Percentiles rank a stretch among this genome's conserved stretches.
These are phyloP conservation scores for Pseudogymnoascus sp. DNA, from an alignment of 2,329 filamentous ascomycete genomes.

Conservation along the genomic window DNA sequence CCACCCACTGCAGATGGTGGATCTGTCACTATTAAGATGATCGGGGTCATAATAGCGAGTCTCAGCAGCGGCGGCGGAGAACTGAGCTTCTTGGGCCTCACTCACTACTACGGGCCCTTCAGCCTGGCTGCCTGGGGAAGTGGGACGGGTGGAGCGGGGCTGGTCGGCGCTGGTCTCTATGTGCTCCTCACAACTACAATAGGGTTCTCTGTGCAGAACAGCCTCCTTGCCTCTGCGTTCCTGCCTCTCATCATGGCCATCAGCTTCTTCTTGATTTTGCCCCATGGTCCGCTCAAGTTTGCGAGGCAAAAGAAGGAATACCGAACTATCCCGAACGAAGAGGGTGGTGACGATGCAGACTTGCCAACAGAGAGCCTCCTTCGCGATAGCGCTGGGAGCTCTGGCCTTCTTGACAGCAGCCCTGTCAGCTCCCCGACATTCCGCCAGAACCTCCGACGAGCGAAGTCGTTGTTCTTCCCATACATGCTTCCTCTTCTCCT, in stretches of 20 bases:
- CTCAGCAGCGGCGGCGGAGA: conserved; percentile 82
- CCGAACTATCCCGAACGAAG: conserved; percentile 41
- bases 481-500: conserved; percentile 87
- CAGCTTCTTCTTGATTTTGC: conserved; percentile 79
- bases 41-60: conserved; percentile 77
- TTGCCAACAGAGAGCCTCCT: conserved; percentile 10
- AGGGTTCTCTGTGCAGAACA: conserved; percentile 64
- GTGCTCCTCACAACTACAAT: conserved; percentile 77
- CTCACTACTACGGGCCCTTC: conserved; percentile 85
- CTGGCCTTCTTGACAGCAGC: conserved; percentile 20
- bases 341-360: conserved; percentile 31
- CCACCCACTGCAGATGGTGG: conserved; percentile 50
- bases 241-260: conserved; percentile 76
- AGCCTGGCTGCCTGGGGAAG: conserved; percentile 88
- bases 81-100: conserved; percentile 81
- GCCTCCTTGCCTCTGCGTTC: conserved; percentile 69
- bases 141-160: conserved; percentile 80
- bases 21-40: conserved; percentile 67
- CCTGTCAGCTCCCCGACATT: conserved; percentile 29
- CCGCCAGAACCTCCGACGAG: conserved; percentile 53
- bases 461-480: conserved; percentile 62
- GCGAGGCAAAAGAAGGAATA: conserved; percentile 44
- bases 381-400: conserved; percentile 22
- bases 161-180: conserved; percentile 83
- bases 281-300: conserved; percentile 55